These are phyloP conservation scores for Ophiocordyceps unilateralis DNA, from an alignment of 2,329 filamentous ascomycete species.

Conservation along the genomic window DNA sequence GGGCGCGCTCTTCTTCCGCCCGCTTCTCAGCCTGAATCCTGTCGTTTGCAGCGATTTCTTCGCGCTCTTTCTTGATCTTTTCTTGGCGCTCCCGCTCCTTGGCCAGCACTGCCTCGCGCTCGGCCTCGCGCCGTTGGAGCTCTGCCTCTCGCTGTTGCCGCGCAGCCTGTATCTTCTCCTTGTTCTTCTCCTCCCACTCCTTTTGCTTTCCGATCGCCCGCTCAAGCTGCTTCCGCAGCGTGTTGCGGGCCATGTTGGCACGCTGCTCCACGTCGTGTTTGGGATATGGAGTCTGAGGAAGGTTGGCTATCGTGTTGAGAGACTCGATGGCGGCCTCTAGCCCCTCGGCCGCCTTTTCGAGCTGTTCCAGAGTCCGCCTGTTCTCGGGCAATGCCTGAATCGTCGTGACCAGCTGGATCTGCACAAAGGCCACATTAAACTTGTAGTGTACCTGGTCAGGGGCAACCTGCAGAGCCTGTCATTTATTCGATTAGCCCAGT, in stretches of 20 bases:
- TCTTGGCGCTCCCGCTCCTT: slow-evolving; percentile 57
- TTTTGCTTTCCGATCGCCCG: slow-evolving; percentile 69
- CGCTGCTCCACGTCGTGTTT: slow-evolving; percentile 82
- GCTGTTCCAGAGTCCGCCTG: slow-evolving; percentile 61
- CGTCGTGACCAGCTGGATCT: slow-evolving; percentile 78
- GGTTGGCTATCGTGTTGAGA: slow-evolving; percentile 43
- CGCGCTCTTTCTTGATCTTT: slow-evolving; percentile 73
- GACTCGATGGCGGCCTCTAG: slow-evolving; percentile 72
- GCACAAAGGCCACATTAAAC: slow-evolving; percentile 96
- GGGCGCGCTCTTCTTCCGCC: slow-evolving; percentile 15
- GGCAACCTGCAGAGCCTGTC: slow-evolving; percentile 54
- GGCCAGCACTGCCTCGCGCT: slow-evolving; percentile 48
- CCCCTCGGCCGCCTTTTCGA: slow-evolving; percentile 63
- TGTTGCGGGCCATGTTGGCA: slow-evolving; percentile 93
- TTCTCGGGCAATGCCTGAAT: slow-evolving; percentile 60
- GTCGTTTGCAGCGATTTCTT: slow-evolving; percentile 62
- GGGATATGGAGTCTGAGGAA: slow-evolving; percentile 66
- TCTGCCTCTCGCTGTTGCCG: slow-evolving; percentile 68
- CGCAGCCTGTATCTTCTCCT: slow-evolving; percentile 69
- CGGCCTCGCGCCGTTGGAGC: slow-evolving; percentile 59
- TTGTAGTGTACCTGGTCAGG: slow-evolving; percentile 81
- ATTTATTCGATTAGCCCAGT: not conserved
- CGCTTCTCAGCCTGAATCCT: slow-evolving; percentile 53
- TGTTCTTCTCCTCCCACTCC: slow-evolving; percentile 87
- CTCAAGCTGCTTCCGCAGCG: slow-evolving; percentile 81